Evolutionary conservation across 768 basidiomycete genomes (phyloP).

Genomic region (Tylopilus felleus): DNA sequence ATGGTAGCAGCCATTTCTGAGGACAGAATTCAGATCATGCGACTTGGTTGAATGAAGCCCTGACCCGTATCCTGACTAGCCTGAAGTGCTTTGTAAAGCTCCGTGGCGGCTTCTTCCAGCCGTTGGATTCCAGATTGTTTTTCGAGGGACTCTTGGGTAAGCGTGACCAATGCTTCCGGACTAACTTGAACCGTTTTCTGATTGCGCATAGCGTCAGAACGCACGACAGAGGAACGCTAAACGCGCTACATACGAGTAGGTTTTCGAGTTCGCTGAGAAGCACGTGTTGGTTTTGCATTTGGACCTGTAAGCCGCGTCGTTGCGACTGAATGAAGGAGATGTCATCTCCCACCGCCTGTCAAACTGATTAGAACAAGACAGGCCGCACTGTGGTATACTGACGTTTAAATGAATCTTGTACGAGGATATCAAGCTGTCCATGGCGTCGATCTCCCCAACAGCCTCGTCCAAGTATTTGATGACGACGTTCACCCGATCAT

Average conservation of each 20-base stretch:
- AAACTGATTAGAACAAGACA: conserved; percentile 11
- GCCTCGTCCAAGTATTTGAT: conserved; percentile 89
- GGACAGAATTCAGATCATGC: conserved; percentile 5
- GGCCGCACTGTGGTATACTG: conserved; percentile 27
- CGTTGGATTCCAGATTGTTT: conserved; percentile 69
- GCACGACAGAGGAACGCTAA: not conserved
- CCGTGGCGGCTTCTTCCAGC: conserved; percentile 78
- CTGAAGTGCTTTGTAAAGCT: conserved; percentile 93
- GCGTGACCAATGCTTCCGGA: conserved; percentile 62
- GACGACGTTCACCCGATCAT: conserved; percentile 84
- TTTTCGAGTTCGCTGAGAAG: conserved; percentile 84
- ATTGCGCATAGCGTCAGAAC: not conserved
- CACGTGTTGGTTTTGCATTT: conserved; percentile 91
- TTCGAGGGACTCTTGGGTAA: conserved; percentile 89
- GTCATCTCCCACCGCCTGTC: conserved; percentile 89
- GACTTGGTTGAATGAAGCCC: not conserved
- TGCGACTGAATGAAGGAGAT: conserved; percentile 95
- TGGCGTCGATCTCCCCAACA: conserved; percentile 79
- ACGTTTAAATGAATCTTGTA: conserved; percentile 98
- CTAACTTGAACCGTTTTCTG: conserved; percentile 97
- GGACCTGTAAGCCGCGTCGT: conserved; percentile 94
- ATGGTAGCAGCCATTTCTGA: conserved; percentile 96
- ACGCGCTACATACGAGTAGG: conserved; percentile 56
- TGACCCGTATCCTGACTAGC: conserved; percentile 85
- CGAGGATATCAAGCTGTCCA: conserved; percentile 85